Evolutionary conservation across 2,329 filamentous ascomycete species (phyloP), one percentile per base, ranked within the genome.

Genomic region (Botrytis tulipae): DNA sequence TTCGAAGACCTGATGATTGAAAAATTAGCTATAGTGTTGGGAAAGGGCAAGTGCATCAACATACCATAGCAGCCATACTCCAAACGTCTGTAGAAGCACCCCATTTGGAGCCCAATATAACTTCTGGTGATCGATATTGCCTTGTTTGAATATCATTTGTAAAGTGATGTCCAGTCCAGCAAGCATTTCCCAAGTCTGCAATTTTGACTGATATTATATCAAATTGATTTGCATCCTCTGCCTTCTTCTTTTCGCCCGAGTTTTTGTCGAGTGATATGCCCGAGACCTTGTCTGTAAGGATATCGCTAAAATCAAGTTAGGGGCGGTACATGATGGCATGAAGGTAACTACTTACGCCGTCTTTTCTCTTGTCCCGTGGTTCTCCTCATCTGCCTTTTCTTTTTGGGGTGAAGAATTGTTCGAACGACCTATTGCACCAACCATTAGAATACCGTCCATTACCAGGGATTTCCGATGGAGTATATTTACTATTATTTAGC

Each of bases 21-120:
- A 44, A 46, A n/a, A 46, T 71, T 57, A 73, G 62, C 63, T 16
- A 48, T 51, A 20, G 48, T 63, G 8, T 48, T 59, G n/a, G 48
- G 4, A 44, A 22, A 20, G n/a, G 44, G 42, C 32, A 8, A 16
- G 14, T 35, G 59, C 25, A n/a, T 22, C 29, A 68, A 81, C 90
- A 79, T 87, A 98, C 96, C 96, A 99, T 99, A 78, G 93, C 93
- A 74, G 96, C 95, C 96, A 99, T 99, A 84, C 95, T 98, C 96
- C 96, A 99, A 12, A 98, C 93, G 83, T 99, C 96, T 2, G 96
- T 98, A 82, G 95, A 98, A n/a, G 96, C 96, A 78, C 96, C 96
- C 96, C 96, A 99, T 85, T 98, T 98, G 4, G 94, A 90, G 57
- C 96, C 96, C 32, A 99, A 86, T 75, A 99, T 98, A 73, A 99